Evolutionary conservation across 1,139 yeast genomes (phyloP).

Genomic region (Dujonia santamariae): DNA sequence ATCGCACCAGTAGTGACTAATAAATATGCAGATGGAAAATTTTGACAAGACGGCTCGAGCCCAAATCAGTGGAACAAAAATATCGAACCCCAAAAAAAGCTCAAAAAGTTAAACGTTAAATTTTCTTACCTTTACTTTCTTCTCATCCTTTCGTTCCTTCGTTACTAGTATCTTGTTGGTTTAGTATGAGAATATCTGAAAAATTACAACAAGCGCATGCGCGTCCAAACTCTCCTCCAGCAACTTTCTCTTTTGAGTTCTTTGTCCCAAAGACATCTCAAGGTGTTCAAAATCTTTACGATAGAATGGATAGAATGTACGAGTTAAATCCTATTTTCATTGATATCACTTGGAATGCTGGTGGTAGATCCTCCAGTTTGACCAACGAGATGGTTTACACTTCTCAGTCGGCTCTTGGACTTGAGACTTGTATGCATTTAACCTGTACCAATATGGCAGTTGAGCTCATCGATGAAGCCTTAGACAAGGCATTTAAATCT

Average conservation of each 20-base stretch:
- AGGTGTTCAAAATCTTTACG: constrained; percentile 94
- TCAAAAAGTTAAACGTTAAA: not conserved
- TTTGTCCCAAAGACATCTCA: constrained; percentile 98
- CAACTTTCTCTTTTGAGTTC: constrained; percentile 93
- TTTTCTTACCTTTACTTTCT: not conserved
- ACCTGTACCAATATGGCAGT: constrained; percentile 96
- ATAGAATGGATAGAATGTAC: constrained; percentile 97
- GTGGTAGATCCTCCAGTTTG: constrained; percentile 77
- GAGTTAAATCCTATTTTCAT: constrained; percentile 87
- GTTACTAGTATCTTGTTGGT: not conserved
- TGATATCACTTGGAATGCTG: constrained; percentile 98
- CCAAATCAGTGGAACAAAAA: constrained; percentile 1
- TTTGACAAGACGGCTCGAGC: not conserved
- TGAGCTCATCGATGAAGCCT: constrained; percentile 77
- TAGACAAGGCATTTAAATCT: constrained; percentile 78
- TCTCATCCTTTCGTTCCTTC: not conserved
- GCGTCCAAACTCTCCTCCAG: constrained; percentile 41
- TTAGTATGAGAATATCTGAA: constrained; percentile 50
- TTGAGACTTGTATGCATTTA: constrained; percentile 97
- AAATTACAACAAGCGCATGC: constrained; percentile 49
- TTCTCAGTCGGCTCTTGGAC: constrained; percentile 86
- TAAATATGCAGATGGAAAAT: not conserved
- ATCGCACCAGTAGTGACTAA: no score
- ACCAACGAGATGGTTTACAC: constrained; percentile 92
- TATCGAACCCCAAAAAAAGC: not conserved